Conservation (phyloP, 257 asterid species). For the Coffea canephora region DNA sequence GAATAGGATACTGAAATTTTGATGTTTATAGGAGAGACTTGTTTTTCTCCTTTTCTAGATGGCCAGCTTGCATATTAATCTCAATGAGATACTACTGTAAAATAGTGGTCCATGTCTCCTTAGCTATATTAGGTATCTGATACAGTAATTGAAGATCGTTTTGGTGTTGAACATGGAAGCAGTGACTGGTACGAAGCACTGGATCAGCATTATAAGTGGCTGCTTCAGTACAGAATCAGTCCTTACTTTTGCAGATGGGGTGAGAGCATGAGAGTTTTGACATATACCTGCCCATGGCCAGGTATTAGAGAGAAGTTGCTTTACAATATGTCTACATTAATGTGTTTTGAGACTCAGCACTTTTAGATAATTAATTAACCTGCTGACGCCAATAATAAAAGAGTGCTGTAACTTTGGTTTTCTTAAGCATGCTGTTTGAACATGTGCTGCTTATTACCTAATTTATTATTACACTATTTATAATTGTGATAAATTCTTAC, state of each 20-base stretch:
- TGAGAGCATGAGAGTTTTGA: conserved; percentile 89
- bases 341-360: conserved; percentile 1
- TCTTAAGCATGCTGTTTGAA: background rate
- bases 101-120: conserved; percentile 35
- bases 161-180: conserved; percentile 95
- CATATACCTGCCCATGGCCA: conserved; percentile 99
- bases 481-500: conserved; percentile 8
- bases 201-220: conserved; percentile 94
- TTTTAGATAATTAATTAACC: background rate
- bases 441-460: background rate
- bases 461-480: background rate
- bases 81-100: conserved; percentile 2
- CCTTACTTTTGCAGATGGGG: conserved; percentile 99
- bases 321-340: conserved; percentile 3
- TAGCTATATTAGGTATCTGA: conserved; percentile 75
- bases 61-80: background rate
- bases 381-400: background rate
- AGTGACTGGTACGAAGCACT: conserved; percentile 82
- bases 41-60: background rate
- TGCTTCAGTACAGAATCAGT: conserved; percentile 88
- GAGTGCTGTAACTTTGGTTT: background rate
- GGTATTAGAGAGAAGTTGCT: conserved; percentile 43
- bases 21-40: background rate
- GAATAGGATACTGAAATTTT: background rate
- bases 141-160: conserved; percentile 97